Evolutionary conservation across 495 filamentous ascomycete genomes (phyloP).

Genomic region (Annulohypoxylon moriforme): DNA sequence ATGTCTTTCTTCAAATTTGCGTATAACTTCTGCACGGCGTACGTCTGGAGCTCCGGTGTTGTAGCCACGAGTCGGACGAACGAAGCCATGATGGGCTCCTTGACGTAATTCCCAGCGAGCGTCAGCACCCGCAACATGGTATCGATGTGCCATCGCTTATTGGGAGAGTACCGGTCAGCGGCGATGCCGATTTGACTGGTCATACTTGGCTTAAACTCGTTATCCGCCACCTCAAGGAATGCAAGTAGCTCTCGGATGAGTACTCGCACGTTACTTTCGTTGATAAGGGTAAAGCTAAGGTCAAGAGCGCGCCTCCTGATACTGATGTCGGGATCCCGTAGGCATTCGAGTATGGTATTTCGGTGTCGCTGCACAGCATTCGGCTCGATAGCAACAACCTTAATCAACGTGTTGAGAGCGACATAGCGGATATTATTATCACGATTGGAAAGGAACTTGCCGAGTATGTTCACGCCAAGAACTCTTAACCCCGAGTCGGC

Average conservation of each 20-base stretch:
- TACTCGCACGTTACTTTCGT: conserved; percentile 93
- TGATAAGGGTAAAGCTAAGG: conserved; percentile 97
- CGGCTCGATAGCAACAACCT: conserved; percentile 97
- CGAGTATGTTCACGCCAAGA: conserved; percentile 95
- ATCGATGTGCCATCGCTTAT: conserved; percentile 97
- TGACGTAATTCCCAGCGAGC: conserved; percentile 94
- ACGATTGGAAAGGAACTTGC: conserved; percentile 96
- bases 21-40: conserved; percentile 95
- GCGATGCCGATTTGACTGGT: conserved; percentile 97
- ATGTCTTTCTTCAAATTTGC: conserved; percentile 91
- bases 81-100: conserved; percentile 96
- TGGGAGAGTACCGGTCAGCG: conserved; percentile 93
- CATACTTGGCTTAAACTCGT: conserved; percentile 98
- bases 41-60: conserved; percentile 92
- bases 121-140: conserved; percentile 96
- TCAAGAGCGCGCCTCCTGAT: conserved; percentile 94
- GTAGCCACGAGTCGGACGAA: conserved; percentile 97
- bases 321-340: conserved; percentile 98
- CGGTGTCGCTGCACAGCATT: conserved; percentile 97
- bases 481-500: conserved; percentile 94
- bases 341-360: conserved; percentile 95
- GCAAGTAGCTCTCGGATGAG: conserved; percentile 91
- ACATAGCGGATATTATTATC: conserved; percentile 99
- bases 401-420: conserved; percentile 95
- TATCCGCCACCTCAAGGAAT: conserved; percentile 96